Percentiles rank a stretch among this genome's conserved stretches.
Conservation (phyloP, 2,329 filamentous ascomycete species). For the Colletotrichum cordylinicola region DNA sequence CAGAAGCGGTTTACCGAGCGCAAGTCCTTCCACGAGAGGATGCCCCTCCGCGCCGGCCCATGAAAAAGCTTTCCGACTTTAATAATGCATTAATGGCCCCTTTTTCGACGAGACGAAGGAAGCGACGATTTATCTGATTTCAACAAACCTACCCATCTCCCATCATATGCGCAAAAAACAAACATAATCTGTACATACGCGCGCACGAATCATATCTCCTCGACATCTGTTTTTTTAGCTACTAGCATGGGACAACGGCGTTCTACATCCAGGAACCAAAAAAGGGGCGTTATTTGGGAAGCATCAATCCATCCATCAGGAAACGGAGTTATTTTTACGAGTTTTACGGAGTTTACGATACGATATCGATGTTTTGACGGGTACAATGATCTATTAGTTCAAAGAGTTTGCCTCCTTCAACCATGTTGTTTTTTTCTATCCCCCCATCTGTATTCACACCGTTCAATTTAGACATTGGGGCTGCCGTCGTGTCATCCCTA, state of each 20-base stretch:
- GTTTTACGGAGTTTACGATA: neutral
- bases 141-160: neutral
- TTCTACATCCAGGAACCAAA: neutral
- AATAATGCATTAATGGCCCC: neutral
- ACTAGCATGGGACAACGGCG: neutral
- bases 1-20: conserved; percentile 50
- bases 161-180: neutral
- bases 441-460: neutral
- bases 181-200: neutral
- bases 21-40: conserved; percentile 3
- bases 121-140: neutral
- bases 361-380: neutral
- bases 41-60: neutral
- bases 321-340: neutral
- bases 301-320: neutral
- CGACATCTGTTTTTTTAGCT: neutral
- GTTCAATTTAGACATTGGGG: neutral
- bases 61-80: neutral
- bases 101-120: neutral
- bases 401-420: neutral
- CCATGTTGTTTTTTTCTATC: neutral
- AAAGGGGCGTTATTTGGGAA: neutral
- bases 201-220: neutral
- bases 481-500: neutral
- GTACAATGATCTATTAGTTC: neutral